Percentiles rank a stretch among this genome's conserved stretches.
Evolutionary conservation across 305 asterid species (phyloP).

Genomic region (Fraxinus velutina): DNA sequence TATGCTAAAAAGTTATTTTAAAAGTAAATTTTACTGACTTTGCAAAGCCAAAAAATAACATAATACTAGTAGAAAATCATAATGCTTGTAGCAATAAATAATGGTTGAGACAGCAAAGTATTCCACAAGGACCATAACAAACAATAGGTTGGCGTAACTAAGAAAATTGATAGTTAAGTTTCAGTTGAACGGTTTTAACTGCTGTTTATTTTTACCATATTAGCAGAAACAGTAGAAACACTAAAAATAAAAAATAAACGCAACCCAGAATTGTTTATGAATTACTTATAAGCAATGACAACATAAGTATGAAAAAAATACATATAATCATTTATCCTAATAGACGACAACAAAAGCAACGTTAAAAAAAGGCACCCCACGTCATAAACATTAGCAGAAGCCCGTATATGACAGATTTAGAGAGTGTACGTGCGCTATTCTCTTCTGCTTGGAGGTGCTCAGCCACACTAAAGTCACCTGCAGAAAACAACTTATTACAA

Average conservation of each 20-base stretch:
- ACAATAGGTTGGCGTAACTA: neutral
- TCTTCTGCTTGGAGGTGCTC: slow-evolving; percentile 42
- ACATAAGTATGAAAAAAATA: neutral
- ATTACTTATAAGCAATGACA: neutral
- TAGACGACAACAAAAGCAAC: neutral
- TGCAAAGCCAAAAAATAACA: neutral
- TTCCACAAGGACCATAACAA: neutral
- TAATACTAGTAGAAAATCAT: neutral
- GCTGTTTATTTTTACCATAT: neutral
- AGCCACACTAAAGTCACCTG: slow-evolving; percentile 66
- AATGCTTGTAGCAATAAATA: neutral
- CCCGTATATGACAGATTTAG: slow-evolving; percentile 26
- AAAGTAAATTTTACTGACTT: neutral
- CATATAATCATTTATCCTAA: neutral
- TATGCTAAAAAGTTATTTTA: neutral
- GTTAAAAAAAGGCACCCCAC: slow-evolving; percentile 15
- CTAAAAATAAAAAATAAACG: neutral
- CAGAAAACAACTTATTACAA: slow-evolving; percentile 12
- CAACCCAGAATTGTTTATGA: neutral
- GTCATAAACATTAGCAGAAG: slow-evolving; percentile 26
- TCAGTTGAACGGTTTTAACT: neutral
- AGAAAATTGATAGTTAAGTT: neutral
- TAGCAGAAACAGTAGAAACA: neutral
- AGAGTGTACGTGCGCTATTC: slow-evolving; percentile 27
- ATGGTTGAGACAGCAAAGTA: neutral